Evolutionary conservation across 2,329 filamentous ascomycete genomes (phyloP), one percentile per base, ranked within the genome.

Genomic region (Catunica adiposa): DNA sequence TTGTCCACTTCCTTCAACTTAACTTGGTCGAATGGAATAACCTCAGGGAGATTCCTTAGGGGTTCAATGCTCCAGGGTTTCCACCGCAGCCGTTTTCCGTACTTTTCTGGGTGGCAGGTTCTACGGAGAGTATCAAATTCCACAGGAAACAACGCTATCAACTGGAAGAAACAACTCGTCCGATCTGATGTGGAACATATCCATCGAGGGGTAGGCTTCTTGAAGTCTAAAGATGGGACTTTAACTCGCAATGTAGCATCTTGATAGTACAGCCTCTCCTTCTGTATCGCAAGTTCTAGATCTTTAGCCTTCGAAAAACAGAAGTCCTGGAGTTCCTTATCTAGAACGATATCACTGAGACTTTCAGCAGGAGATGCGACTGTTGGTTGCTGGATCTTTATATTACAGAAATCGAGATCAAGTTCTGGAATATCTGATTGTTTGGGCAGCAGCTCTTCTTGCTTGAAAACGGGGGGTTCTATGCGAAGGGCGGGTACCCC

Each of bases 171-270:
- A 15, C 50, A 52, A 9, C 9, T 37, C 7, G 31, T 17, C 8
- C 14, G 3, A 23, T 52, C 31, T 14, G 22, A 17, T 38, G 26
- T 52, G n/a, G 31, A 29, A 17, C 42, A 3, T 1, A 17, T 23
- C 66, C 66, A 68, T 37, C 59, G 58, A 1, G 63, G 60, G 3
- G 56, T 46, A 14, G 62, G 56, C 22, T 61, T 60, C 1, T 58
- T 58, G 40, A 67, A 68, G 29, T 64, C 59, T 23, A 67, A 48
- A 6, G 56, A 37, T 4, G 67, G 66, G 42, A 67, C 61, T 1
- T 61, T 57, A 20, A 69, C 44, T 25, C 66, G 62, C 3, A 65
- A 57, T 1, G 62, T 56, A 3, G 63, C 61, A 15, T 65, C 61
- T 3, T 58, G 47, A 20, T 61, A 57, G 22, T 65, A 59, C 1